Evolutionary conservation across 1,284 basidiomycete species (phyloP).

Genomic region (Mycena citricolor): DNA sequence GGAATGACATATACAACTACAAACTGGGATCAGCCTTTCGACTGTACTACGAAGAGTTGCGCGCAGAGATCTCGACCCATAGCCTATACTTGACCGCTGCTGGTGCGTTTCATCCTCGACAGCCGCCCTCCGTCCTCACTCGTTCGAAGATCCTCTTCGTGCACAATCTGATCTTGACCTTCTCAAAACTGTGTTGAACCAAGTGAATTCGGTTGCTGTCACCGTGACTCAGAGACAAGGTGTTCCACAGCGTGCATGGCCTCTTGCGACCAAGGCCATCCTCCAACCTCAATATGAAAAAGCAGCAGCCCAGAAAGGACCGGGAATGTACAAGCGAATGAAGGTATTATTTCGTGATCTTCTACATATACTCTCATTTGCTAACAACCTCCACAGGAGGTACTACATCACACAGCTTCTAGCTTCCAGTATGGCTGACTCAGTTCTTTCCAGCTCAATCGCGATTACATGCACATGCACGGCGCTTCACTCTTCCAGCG

Average conservation of each 20-base stretch:
- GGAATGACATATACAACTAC: constrained; percentile 8
- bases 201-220: not conserved
- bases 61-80: not conserved
- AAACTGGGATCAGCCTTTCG: not conserved
- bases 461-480: not conserved
- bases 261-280: not conserved
- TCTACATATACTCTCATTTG: no score
- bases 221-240: constrained; percentile 8
- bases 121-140: not conserved
- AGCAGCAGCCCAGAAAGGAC: constrained; percentile 10
- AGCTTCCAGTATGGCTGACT: constrained; percentile 11
- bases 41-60: constrained; percentile 1
- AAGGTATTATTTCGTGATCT: constrained; percentile 5
- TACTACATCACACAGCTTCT: not conserved
- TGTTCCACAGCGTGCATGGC: constrained; percentile 11
- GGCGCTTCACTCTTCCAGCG: not conserved
- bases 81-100: not conserved
- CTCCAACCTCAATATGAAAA: constrained; percentile 8
- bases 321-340: constrained; percentile 22
- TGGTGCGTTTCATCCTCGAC: not conserved
- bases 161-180: not conserved
- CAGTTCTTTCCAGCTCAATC: not conserved
- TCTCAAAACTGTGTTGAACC: constrained; percentile 5
- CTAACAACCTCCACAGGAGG: no score
- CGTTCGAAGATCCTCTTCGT: not conserved